These are phyloP conservation scores for Pichia ethanolica DNA, from an alignment of 805 yeast species.

Conservation along the genomic window DNA sequence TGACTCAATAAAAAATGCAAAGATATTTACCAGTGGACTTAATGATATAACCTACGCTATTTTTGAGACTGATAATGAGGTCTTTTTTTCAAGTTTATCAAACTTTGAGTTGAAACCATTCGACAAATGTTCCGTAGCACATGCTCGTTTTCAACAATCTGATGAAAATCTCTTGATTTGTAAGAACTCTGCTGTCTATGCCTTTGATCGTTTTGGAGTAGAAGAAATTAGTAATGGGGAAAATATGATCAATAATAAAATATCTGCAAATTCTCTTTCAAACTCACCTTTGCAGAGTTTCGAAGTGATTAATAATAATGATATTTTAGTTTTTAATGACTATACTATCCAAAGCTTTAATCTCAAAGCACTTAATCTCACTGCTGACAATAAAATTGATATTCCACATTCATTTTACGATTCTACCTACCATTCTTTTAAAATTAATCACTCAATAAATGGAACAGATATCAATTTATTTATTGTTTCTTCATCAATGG, in stretches of 20 bases:
- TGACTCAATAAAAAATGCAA: not conserved
- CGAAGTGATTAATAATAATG: not conserved
- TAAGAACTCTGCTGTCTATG: conserved; percentile 1
- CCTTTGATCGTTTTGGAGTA: conserved; percentile 4
- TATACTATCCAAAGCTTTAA: conserved; percentile 16
- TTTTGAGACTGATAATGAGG: not conserved
- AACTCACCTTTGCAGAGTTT: not conserved
- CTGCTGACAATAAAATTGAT: not conserved
- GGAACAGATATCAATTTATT: conserved; percentile 10
- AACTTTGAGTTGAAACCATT: not conserved
- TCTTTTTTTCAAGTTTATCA: not conserved
- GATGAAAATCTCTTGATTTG: conserved; percentile 6
- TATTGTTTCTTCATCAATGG: conserved; percentile 11
- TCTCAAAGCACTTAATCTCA: conserved; percentile 7
- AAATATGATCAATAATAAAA: conserved; percentile 1
- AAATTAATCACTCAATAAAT: conserved; percentile 2
- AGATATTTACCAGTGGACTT: not conserved
- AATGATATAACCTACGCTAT: not conserved
- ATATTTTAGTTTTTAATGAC: conserved; percentile 5
- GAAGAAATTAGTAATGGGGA: not conserved
- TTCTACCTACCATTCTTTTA: conserved; percentile 11
- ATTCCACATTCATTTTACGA: conserved; percentile 16
- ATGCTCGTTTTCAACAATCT: conserved; percentile 1
- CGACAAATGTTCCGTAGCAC: conserved; percentile 4
- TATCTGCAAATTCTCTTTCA: conserved; percentile 5